Base-by-base conservation (phyloP, 164 flowering plant genomes). In the Brasenia schreberi region DNA sequence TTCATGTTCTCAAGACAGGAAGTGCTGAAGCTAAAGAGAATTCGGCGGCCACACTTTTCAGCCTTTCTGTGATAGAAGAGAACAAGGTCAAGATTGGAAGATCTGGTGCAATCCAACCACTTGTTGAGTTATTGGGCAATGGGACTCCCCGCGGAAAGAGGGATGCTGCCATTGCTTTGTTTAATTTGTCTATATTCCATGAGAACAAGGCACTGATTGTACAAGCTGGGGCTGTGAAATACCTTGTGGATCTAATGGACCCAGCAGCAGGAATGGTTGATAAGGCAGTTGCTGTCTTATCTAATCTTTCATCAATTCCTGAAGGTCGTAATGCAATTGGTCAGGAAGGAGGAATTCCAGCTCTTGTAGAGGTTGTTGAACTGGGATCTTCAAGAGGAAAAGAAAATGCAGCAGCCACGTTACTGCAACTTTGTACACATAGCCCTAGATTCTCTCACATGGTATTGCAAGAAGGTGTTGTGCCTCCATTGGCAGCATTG, bases 101-200 rank as follows among this genome's bases (percentile, higher is more conserved):
- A 18, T 90, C 97, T 19, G 96, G 92, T 42, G 98, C 97, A 6
- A 84, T 94, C 67, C 89, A 85, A 7, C 81, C 90, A 44, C 87
- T 94, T 7, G 82, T 94, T 64, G 84, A 79, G 17, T 71, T 94
- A 68, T 84, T 94, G 63, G 78, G 85, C 64, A 81, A 80, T n/a
- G 98, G 98, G n/a, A 84, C 91, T n/a, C 96, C 90, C 19, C 78
- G 96, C 71, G 98, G 98, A 16, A 94, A 87, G 77, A 94, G 87
- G 70, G 98, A 94, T 74, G 98, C 98, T 59, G 98, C 97, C 7
- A 94, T 97, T 0, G 98, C 97, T 12, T 85, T 94, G 42, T 94
- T 94, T 65, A 91, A 90, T 73, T 88, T 94, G 23, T 86, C 84
- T 5, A 84, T 91, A 61, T 89, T 84, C 72, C 96, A 91, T 69